Base-by-base conservation (phyloP, 2,329 filamentous ascomycete genomes). In the Fusarium sp. region DNA sequence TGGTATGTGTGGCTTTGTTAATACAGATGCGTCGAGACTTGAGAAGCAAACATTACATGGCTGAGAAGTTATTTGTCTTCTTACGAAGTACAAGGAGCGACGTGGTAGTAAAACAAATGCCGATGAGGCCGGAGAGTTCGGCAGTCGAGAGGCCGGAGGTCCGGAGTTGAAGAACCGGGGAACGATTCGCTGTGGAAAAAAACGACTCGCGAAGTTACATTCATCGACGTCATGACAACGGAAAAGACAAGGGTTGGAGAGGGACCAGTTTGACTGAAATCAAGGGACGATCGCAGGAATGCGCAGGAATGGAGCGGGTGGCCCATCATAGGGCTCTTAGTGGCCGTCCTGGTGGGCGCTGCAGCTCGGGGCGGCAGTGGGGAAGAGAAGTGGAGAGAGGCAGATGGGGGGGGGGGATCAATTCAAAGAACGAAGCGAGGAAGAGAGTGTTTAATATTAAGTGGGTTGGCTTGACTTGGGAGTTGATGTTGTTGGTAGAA, bases 301-400 rank as follows among this genome's bases (percentile, higher is more conserved):
- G 65, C 40, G 56, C 35, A 62, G 62, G 54, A 65, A 70, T 68
- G 67, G 67, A 70, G 62, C 66, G 66, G 58, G 58, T 70, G 67
- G 67, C 54, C 40, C 48, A 65, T 59, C 68, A 50, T 68, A 70
- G 67, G 67, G 63, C 67, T 70, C 58, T 60, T 70, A 70, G 67
- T 70, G 67, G 67, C 62, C 63, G 67, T 60, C 51, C 40, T 57
- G 57, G 62, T 60, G 62, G 65, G 51, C 49, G 62, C 44, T 52
- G 40, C 25, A 61, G 58, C 22, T 22, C 39, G 57, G 54, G 54
- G 53, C 50, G 54, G 55, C 25, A 68, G 61, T 43, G 65, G 56
- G 51, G 61, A 50, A 46, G 39, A 44, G 30, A 37, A 56, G 62
- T 66, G 61, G 65, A 58, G 52, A 54, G 46, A 30, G 44, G 30